These are phyloP conservation scores for Tricholomella constricta DNA, from an alignment of 768 basidiomycete species.

Conservation along the genomic window DNA sequence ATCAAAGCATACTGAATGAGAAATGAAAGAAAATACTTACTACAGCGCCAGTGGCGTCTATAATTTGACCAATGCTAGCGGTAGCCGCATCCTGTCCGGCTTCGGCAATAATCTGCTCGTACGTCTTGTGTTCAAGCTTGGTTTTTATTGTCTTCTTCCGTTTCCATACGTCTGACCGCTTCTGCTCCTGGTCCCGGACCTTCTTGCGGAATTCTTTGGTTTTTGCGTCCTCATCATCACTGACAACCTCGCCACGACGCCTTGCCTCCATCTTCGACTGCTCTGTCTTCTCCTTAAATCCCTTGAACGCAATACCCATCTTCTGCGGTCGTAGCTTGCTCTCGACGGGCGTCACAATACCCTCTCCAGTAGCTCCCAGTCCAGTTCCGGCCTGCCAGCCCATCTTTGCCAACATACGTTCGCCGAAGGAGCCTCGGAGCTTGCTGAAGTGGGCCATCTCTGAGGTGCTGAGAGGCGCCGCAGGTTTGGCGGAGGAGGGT, in stretches of 20 bases:
- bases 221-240: slow-evolving; percentile 67
- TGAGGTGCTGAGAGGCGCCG: slow-evolving; percentile 54
- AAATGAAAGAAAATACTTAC: slow-evolving; percentile 43
- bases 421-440: slow-evolving; percentile 76
- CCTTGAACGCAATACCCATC: slow-evolving; percentile 85
- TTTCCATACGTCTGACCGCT: slow-evolving; percentile 83
- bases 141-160: slow-evolving; percentile 81
- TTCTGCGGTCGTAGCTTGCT: slow-evolving; percentile 82
- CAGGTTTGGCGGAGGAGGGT: slow-evolving; percentile 48
- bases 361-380: slow-evolving; percentile 72
- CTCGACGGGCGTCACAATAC: slow-evolving; percentile 88
- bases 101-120: slow-evolving; percentile 93
- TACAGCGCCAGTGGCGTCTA: slow-evolving; percentile 92
- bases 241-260: slow-evolving; percentile 70
- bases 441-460: slow-evolving; percentile 86
- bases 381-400: slow-evolving; percentile 89
- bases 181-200: slow-evolving; percentile 53
- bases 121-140: slow-evolving; percentile 92
- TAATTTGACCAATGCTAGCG: slow-evolving; percentile 78
- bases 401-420: slow-evolving; percentile 91
- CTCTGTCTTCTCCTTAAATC: slow-evolving; percentile 86
- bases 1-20: not conserved
- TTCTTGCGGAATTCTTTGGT: slow-evolving; percentile 54
- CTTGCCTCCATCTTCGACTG: slow-evolving; percentile 82
- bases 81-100: slow-evolving; percentile 62